Percentiles rank a stretch among this genome's conserved stretches.
These are phyloP conservation scores for Acrocalymma vagum DNA, from an alignment of 2,329 filamentous ascomycete genomes.

Conservation along the genomic window DNA sequence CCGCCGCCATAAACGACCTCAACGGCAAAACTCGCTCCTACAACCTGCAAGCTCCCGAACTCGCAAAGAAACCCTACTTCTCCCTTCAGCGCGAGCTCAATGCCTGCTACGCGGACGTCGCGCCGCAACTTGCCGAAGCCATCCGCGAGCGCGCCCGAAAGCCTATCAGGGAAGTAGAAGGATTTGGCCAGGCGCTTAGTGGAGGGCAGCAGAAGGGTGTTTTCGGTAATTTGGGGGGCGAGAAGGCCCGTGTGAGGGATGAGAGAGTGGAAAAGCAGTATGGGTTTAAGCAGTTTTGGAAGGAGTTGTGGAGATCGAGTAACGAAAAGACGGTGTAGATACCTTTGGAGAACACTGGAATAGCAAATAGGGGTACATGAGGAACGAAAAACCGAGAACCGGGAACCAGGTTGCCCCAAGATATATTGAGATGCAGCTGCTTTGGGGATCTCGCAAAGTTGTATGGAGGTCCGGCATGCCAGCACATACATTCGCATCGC, in stretches of 20 bases:
- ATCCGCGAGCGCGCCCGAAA: constrained; percentile 74
- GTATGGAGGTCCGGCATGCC: too few species aligned
- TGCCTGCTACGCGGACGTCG: constrained; percentile 85
- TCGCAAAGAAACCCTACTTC: constrained; percentile 94
- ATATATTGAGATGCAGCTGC: too few species aligned
- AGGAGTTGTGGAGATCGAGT: constrained; percentile 83
- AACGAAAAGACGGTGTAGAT: too few species aligned
- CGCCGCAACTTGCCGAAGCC: constrained; percentile 74
- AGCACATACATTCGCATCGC: too few species aligned
- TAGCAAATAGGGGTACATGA: too few species aligned
- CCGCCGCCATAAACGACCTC: constrained; percentile 77
- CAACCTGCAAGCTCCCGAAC: constrained; percentile 91
- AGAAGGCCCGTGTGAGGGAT: constrained; percentile 72
- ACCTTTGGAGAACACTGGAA: too few species aligned
- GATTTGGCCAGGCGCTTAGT: constrained; percentile 46
- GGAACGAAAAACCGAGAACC: too few species aligned
- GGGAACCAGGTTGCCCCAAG: too few species aligned
- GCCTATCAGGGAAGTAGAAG: constrained; percentile 48
- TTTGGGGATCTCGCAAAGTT: too few species aligned
- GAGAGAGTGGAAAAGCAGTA: constrained; percentile 76
- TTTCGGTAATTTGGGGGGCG: constrained; percentile 67
- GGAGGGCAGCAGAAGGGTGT: constrained; percentile 61
- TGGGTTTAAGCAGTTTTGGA: constrained; percentile 89
- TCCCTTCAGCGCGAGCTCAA: constrained; percentile 82
- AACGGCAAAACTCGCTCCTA: constrained; percentile 86